Evolutionary conservation across 2,329 filamentous ascomycete species (phyloP), one percentile per base, ranked within the genome.

Genomic region (Neofusicoccum cordaticola): DNA sequence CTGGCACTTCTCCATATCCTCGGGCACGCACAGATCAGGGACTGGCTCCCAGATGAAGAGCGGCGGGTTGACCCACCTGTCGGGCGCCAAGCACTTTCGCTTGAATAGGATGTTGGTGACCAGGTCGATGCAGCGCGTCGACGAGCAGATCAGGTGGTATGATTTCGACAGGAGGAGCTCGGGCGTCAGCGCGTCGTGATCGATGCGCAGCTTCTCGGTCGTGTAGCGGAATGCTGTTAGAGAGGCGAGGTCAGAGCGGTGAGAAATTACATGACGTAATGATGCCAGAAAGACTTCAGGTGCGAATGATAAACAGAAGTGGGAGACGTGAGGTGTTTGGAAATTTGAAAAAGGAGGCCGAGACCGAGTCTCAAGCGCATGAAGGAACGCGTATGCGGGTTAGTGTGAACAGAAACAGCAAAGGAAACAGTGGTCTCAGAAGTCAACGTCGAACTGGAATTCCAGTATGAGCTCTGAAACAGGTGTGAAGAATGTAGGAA

Each of bases 21-120:
- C 86, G 0, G 92, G 88, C 0, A 85, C 89, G 75, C 93, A 97
- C 1, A 92, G 84, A 76, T 97, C 92, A 1, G 95, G 95, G 1
- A 97, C 91, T 0, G 95, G 95, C 75, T 99, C 95, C 94, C 94
- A 99, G 61, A 98, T 86, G 74, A 97, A 92, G 6, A 93, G 78
- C 1, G 93, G 91, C 53, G 80, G 71, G 69, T 81, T 82, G 11
- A 71, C 66, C 63, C 53, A 65, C 47, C 37, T 35, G 45, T 52
- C 63, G 44, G 66, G 66, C 41, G 63, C 65, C 39, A 80, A 67
- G 48, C 74, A 71, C 39, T 76, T 70, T 56, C 87, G 83, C 51
- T 81, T 74, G 3, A 82, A 79, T 4, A 88, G 80, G 66, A 98
- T 90, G n/a, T 88, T 85, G 1, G 85, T 77, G 22, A 95, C 88